Percentiles rank a stretch among this genome's conserved stretches.
These are phyloP conservation scores for Russula foetens DNA, from an alignment of 768 basidiomycete species.

Conservation along the genomic window DNA sequence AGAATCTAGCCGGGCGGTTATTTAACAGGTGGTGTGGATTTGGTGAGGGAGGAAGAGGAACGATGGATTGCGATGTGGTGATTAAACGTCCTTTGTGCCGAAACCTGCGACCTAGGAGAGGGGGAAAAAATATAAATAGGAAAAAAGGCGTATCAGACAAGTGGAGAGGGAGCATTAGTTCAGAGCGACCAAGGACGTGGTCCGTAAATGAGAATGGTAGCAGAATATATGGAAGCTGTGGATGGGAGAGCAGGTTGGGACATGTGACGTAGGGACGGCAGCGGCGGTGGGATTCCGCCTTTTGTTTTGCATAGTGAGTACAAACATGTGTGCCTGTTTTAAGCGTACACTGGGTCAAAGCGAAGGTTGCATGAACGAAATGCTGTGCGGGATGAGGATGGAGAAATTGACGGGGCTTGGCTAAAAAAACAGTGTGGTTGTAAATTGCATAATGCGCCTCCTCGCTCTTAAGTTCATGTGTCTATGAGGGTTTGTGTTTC, in stretches of 20 bases:
- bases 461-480: neutral
- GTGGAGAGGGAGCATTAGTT: neutral
- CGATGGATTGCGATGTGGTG: neutral
- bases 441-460: neutral
- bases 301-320: constrained; percentile 17
- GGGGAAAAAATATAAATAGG: neutral
- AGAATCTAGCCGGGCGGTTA: neutral
- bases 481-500: neutral
- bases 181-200: neutral
- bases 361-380: constrained; percentile 5
- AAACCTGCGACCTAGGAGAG: constrained; percentile 9
- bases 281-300: neutral
- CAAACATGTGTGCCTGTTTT: constrained; percentile 9
- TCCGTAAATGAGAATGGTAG: neutral
- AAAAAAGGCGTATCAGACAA: neutral
- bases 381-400: neutral
- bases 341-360: constrained; percentile 10
- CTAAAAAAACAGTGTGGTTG: constrained; percentile 16
- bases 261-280: neutral
- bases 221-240: constrained; percentile 4
- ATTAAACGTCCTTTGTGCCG: constrained; percentile 10
- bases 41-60: neutral
- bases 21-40: neutral
- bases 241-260: too few species aligned
- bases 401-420: neutral